Base-by-base conservation (phyloP, 2,329 filamentous ascomycete species). In the Hypomyces rosellus region DNA sequence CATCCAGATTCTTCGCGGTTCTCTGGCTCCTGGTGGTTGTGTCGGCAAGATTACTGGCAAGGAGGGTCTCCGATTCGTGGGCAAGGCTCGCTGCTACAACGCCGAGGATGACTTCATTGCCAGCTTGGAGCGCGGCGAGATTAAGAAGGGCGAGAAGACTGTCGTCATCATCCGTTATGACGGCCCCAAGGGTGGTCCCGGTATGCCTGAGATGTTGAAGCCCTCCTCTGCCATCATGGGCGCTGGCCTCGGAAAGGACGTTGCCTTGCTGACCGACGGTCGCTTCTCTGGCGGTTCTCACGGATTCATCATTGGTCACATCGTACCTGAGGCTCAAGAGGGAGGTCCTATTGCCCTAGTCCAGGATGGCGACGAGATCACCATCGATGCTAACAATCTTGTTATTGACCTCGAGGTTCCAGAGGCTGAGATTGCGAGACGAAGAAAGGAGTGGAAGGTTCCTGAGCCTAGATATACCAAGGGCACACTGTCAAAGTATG, bases 1-100 rank as follows among this genome's bases (percentile, higher is more conserved):
- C 66, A 84, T 96, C 56, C 88, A 95, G 74, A 95, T 96, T 58
- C 77, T 96, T 30, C 83, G 84, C 55, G 90, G 90, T 37, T 89
- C 89, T 53, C 80, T 96, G 36, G 89, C 91, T 1, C 91, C 90
- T 2, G 86, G 85, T 9, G 91, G 90, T 45, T 88, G 88, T 1
- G 90, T 96, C 11, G 90, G 89, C 54, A 96, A 96, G 71, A 96
- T 96, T 67, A 96, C 90, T 0, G 90, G 90, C 45, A 96, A 96
- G 72, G 90, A 96, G 69, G 90, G 91, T n/a, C 78, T 89, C 14
- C 75, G 73, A 11, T 96, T 96, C 69, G 83, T 77, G 12, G 90
- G 90, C 52, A 88, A 84, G 64, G 90, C 91, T 4, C 79, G 82
- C 39, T 88, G 90, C 56, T 96, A 90, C 67, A 78, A 96, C 69